phyloP scores from a whole-genome alignment of 768 basidiomycete species.

The Russula sp. region DNA sequence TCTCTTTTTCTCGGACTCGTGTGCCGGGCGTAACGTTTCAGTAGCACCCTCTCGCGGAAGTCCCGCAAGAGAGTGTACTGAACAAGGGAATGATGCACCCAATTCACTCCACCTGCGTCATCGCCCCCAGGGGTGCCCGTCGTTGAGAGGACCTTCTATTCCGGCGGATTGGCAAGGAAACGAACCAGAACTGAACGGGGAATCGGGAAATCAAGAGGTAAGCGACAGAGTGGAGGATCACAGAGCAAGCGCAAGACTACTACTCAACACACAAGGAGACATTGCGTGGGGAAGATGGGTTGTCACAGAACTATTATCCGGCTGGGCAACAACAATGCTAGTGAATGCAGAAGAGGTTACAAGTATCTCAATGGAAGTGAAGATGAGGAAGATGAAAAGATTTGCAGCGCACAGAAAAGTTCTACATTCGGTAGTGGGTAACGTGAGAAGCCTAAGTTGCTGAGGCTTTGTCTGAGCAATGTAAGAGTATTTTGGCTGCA shows the following conservation, averaged over 20 bases:
- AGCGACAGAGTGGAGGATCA: background rate
- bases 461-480: background rate
- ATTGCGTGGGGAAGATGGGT: background rate
- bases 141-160: conserved; percentile 1
- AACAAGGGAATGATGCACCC: background rate
- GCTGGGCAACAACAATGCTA: background rate
- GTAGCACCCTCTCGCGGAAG: conserved; percentile 15
- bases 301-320: background rate
- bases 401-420: background rate
- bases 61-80: background rate
- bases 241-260: background rate
- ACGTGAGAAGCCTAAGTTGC: background rate
- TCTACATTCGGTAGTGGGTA: background rate
- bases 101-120: background rate
- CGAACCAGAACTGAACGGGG: background rate
- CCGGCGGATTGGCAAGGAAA: background rate
- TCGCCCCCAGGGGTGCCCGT: background rate
- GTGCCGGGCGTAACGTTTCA: background rate
- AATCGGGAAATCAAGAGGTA: background rate
- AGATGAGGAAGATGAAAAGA: background rate
- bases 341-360: background rate
- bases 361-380: background rate
- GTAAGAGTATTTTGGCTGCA: background rate
- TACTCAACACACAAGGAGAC: too few species aligned
- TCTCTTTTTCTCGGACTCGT: background rate